Evolutionary conservation across 305 asterid species (phyloP).

Genomic region (Galium porrigens): DNA sequence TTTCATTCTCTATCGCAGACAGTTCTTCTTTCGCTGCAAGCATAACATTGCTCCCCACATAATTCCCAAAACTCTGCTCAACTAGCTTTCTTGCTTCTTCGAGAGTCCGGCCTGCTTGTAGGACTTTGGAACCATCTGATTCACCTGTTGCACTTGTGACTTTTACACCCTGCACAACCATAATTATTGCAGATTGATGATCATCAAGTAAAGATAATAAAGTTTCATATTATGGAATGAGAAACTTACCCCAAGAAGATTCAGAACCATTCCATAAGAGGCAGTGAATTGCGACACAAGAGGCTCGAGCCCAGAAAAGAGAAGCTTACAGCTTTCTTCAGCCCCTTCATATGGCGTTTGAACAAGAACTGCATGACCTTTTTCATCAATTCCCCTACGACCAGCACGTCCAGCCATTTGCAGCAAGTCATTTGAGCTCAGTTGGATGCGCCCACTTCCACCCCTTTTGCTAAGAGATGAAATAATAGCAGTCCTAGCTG

Average conservation of each 20-base stretch:
- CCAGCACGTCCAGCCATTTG: conserved; percentile 99
- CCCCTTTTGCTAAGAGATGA: conserved; percentile 88
- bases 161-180: conserved; percentile 67
- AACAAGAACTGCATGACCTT: conserved; percentile 80
- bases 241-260: conserved; percentile 77
- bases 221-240: conserved; percentile 16
- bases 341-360: conserved; percentile 93
- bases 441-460: conserved; percentile 67
- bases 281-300: conserved; percentile 97
- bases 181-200: conserved; percentile 18
- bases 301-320: conserved; percentile 86
- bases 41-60: conserved; percentile 97
- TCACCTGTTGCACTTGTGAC: conserved; percentile 48
- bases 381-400: conserved; percentile 91
- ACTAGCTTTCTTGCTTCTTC: conserved; percentile 94
- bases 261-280: conserved; percentile 97
- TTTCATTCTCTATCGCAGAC: conserved; percentile 64
- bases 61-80: conserved; percentile 98
- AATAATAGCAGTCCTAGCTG: conserved; percentile 94
- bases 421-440: conserved; percentile 74
- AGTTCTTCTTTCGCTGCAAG: conserved; percentile 92
- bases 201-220: conserved; percentile 16
- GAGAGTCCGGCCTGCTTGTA: conserved; percentile 67
- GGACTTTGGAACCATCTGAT: conserved; percentile 34
- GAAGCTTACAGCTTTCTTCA: conserved; percentile 84